Evolutionary conservation across 257 asterid genomes (phyloP).

Genomic region (Vinca minor): DNA sequence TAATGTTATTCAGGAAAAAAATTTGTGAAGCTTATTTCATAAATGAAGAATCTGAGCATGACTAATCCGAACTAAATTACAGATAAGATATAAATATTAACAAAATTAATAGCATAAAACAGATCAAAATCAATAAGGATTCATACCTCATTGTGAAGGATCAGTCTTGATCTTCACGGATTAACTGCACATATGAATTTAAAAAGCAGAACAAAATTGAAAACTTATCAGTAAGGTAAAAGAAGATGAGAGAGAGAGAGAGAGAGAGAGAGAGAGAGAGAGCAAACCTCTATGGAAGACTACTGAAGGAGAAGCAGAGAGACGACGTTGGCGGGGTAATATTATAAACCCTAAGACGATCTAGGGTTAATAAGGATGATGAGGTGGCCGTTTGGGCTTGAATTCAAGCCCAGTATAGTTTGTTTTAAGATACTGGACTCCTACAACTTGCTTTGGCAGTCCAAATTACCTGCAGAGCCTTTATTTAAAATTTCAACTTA

Average conservation of each 20-base stretch:
- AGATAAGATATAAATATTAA: background rate
- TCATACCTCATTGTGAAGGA: slow-evolving; percentile 21
- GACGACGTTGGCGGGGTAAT: background rate
- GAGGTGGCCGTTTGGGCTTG: background rate
- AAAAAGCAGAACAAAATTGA: background rate
- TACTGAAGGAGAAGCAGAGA: background rate
- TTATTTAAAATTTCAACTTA: no score
- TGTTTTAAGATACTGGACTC: no score
- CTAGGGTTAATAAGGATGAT: slow-evolving; percentile 4
- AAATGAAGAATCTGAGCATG: no score
- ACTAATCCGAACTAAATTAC: background rate
- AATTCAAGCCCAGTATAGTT: background rate
- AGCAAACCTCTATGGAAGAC: background rate
- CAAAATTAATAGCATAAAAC: background rate
- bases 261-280: no score
- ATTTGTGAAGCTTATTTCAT: no score
- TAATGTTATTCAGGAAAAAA: background rate
- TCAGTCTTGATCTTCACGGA: background rate
- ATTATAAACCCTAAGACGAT: background rate
- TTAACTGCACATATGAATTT: background rate
- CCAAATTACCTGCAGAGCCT: no score
- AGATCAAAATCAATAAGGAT: background rate
- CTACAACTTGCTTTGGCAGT: no score
- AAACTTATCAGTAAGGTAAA: background rate
- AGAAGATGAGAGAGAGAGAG: no score